phyloP scores from a whole-genome alignment of 305 asterid species.

The Striga hermonthica region DNA sequence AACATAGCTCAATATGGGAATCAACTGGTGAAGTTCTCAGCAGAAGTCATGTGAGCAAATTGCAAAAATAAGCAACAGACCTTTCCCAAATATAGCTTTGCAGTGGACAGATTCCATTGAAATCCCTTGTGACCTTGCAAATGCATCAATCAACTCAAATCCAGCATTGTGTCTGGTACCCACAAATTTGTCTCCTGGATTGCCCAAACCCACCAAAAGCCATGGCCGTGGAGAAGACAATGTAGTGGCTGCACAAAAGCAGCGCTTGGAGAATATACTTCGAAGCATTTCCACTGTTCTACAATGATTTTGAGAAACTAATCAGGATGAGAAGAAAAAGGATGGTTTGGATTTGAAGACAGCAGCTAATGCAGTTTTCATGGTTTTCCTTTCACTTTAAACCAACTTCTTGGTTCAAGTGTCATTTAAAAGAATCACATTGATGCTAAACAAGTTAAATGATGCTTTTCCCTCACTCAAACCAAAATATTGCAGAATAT shows the following conservation, averaged over 20 bases:
- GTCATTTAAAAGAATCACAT: no score
- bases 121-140: conserved; percentile 60
- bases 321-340: background rate
- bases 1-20: conserved; percentile 5
- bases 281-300: conserved; percentile 39
- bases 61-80: conserved; percentile 26
- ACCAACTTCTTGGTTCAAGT: no score
- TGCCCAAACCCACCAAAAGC: conserved; percentile 91
- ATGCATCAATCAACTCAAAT: conserved; percentile 76
- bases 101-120: conserved; percentile 67
- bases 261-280: conserved; percentile 33
- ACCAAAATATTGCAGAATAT: no score
- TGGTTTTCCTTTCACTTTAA: background rate
- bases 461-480: no score
- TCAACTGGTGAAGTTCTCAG: conserved; percentile 7
- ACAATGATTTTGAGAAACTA: conserved; percentile 13
- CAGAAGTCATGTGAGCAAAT: background rate
- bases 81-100: conserved; percentile 87
- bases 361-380: background rate
- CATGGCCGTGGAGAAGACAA: conserved; percentile 55
- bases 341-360: background rate
- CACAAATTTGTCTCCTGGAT: conserved; percentile 77
- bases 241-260: conserved; percentile 39
- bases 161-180: conserved; percentile 90
- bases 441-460: no score